phyloP scores from a whole-genome alignment of 371 early-diverging fungal species.

The Cokeromyces recurvatus region DNA sequence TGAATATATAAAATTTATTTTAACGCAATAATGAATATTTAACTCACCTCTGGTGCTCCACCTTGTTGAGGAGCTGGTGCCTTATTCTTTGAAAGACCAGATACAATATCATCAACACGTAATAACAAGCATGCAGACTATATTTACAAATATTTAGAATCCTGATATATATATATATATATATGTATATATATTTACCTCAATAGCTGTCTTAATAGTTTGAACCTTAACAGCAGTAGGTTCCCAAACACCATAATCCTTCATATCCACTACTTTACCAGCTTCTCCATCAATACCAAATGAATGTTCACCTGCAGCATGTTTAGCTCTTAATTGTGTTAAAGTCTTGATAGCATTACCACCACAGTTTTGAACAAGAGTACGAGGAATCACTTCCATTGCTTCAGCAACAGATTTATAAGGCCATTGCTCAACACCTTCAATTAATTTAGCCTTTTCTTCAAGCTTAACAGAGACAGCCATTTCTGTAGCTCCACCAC shows the following conservation, averaged over 20 bases:
- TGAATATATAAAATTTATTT: too few relatives aligned
- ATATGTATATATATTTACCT: slow-evolving; percentile 42
- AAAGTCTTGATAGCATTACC: slow-evolving; percentile 94
- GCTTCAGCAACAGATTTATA: slow-evolving; percentile 94
- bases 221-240: slow-evolving; percentile 99
- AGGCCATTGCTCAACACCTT: slow-evolving; percentile 95
- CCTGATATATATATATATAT: too few relatives aligned
- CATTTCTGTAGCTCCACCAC: slow-evolving; percentile 99
- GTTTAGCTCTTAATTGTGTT: slow-evolving; percentile 94
- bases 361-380: slow-evolving; percentile 98
- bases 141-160: too few relatives aligned
- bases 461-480: slow-evolving; percentile 88
- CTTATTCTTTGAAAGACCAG: slow-evolving; percentile 74
- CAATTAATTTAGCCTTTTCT: slow-evolving; percentile 86
- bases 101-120: slow-evolving; percentile 98
- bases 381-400: slow-evolving; percentile 98
- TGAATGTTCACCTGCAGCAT: slow-evolving; percentile 80
- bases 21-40: too few relatives aligned
- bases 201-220: slow-evolving; percentile 99
- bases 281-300: slow-evolving; percentile 97
- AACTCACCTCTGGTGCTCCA: slow-evolving; percentile 1
- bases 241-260: slow-evolving; percentile 97
- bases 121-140: slow-evolving; percentile 88
- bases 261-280: slow-evolving; percentile 97
- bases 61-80: slow-evolving; percentile 21